phyloP scores from a whole-genome alignment of 371 early-diverging fungal species.

The Paraphysoderma sedebokerense region DNA sequence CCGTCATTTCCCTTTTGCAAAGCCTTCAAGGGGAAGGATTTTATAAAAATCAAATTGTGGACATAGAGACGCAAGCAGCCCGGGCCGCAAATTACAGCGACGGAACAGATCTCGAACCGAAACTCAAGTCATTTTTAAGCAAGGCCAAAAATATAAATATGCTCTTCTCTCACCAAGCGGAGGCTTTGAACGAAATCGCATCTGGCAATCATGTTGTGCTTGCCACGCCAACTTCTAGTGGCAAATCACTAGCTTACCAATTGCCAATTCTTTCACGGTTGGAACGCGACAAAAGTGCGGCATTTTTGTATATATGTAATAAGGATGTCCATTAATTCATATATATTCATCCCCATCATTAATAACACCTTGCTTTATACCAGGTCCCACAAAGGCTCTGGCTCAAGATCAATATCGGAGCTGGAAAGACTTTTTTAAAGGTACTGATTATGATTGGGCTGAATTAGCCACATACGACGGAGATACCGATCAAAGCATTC shows the following conservation, averaged over 20 bases:
- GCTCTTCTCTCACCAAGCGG: conserved; percentile 50
- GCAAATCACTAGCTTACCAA: conserved; percentile 64
- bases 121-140: background rate
- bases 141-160: conserved; percentile 14
- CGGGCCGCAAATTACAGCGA: background rate
- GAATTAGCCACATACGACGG: conserved; percentile 19
- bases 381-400: conserved; percentile 57
- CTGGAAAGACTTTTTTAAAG: conserved; percentile 16
- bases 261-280: conserved; percentile 38
- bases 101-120: background rate
- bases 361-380: too few relatives aligned
- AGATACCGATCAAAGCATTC: conserved; percentile 14
- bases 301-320: conserved; percentile 44
- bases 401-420: conserved; percentile 56
- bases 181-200: conserved; percentile 30
- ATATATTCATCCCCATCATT: too few relatives aligned
- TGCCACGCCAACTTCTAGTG: conserved; percentile 55
- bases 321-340: too few relatives aligned
- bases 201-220: conserved; percentile 34
- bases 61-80: background rate
- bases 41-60: background rate
- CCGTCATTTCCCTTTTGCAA: background rate
- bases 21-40: background rate
- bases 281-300: conserved; percentile 13
- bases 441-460: conserved; percentile 5